Percentiles rank a stretch among this genome's conserved stretches.
These are phyloP conservation scores for Phlebiopsis flavidoalba DNA, from an alignment of 768 basidiomycete genomes.

Conservation along the genomic window DNA sequence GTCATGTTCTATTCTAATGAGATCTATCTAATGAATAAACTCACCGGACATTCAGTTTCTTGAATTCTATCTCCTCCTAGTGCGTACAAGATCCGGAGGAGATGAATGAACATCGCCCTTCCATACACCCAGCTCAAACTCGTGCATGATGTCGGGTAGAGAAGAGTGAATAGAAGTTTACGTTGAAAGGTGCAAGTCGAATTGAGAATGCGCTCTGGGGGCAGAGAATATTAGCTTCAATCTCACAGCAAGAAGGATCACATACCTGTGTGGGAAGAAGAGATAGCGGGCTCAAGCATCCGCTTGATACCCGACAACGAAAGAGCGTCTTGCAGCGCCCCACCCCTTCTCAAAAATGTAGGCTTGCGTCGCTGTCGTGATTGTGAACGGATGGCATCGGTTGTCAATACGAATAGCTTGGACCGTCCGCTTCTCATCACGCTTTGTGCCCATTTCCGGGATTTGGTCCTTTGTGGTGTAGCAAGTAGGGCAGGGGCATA, in stretches of 20 bases:
- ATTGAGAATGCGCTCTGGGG: constrained; percentile 27
- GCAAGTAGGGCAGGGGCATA: constrained; percentile 37
- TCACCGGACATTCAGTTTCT: constrained; percentile 14
- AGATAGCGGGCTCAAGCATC: constrained; percentile 12
- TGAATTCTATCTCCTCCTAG: neutral
- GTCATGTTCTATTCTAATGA: too few relatives aligned
- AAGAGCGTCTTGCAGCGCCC: too few relatives aligned
- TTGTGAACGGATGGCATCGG: too few relatives aligned
- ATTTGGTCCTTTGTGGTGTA: constrained; percentile 25
- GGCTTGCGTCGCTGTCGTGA: too few relatives aligned
- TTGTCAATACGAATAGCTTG: too few relatives aligned
- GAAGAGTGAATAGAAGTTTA: constrained; percentile 22
- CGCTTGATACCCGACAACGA: too few relatives aligned
- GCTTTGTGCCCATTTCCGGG: constrained; percentile 23
- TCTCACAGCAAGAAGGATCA: too few relatives aligned
- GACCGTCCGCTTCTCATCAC: constrained; percentile 15
- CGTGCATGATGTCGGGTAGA: constrained; percentile 27
- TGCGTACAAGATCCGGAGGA: constrained; percentile 20
- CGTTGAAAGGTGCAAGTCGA: constrained; percentile 7
- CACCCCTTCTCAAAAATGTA: too few relatives aligned
- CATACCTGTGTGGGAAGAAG: constrained; percentile 16
- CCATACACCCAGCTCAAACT: constrained; percentile 28
- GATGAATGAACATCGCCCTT: constrained; percentile 24
- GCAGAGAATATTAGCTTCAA: too few relatives aligned
- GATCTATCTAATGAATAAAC: neutral